Conservation (phyloP, 1,139 yeast genomes). For the Geotrichum citri-aurantii region DNA sequence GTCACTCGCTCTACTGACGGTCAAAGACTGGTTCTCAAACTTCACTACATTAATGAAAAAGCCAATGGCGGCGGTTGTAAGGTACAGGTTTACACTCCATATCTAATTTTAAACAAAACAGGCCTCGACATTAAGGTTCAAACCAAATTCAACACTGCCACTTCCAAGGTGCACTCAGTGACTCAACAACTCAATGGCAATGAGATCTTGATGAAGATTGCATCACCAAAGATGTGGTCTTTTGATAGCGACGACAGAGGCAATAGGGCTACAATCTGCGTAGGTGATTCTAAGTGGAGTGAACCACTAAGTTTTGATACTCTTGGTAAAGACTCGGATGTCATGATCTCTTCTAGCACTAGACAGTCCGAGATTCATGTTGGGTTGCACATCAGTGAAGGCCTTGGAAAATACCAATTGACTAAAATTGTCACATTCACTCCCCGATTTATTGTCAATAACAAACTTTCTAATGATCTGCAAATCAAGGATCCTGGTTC, state of each 20-base stretch:
- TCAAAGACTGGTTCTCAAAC: constrained; percentile 55
- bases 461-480: constrained; percentile 52
- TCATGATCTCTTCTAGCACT: constrained; percentile 52
- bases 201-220: constrained; percentile 29
- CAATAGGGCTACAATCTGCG: constrained; percentile 62
- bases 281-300: constrained; percentile 75
- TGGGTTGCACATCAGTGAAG: constrained; percentile 73
- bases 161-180: constrained; percentile 35
- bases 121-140: constrained; percentile 57
- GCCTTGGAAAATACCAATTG: constrained; percentile 76
- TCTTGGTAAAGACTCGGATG: constrained; percentile 73
- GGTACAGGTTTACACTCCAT: constrained; percentile 76
- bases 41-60: constrained; percentile 50
- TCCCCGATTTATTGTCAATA: constrained; percentile 75
- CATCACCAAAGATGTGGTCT: constrained; percentile 77
- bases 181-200: constrained; percentile 13
- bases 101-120: constrained; percentile 74
- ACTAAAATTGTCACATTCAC: constrained; percentile 74
- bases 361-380: constrained; percentile 54
- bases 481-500: constrained; percentile 60
- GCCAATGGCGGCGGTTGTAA: constrained; percentile 20
- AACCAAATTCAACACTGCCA: constrained; percentile 49
- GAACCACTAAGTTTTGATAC: constrained; percentile 80
- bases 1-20: constrained; percentile 44
- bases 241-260: constrained; percentile 58